Evolutionary conservation across 2,329 filamentous ascomycete genomes (phyloP).

Genomic region (Trichoderma breve): DNA sequence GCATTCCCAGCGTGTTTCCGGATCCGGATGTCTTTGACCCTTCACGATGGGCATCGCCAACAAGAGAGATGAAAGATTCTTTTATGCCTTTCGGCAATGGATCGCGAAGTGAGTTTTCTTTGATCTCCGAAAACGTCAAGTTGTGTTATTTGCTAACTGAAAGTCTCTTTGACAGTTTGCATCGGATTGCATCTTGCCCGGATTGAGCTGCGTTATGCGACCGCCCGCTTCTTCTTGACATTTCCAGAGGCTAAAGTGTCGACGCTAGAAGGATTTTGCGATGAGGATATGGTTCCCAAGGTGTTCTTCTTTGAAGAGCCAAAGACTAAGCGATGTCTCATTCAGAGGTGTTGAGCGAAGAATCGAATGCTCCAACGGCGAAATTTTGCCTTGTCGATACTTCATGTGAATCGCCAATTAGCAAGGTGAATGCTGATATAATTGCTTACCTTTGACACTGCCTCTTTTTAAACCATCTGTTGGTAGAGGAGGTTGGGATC

Average conservation of each 20-base stretch:
- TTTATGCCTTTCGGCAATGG: constrained; percentile 28
- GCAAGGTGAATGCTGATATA: not conserved
- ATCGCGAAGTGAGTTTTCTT: constrained; percentile 38
- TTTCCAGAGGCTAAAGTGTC: constrained; percentile 37
- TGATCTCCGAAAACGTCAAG: not conserved
- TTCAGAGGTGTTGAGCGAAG: not conserved
- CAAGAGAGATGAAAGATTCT: constrained; percentile 42
- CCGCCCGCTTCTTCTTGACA: constrained; percentile 49
- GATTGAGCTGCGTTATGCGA: constrained; percentile 52
- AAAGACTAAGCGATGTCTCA: constrained; percentile 29
- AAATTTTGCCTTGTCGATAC: not conserved
- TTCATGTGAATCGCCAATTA: not conserved
- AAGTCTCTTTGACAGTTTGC: constrained; percentile 36
- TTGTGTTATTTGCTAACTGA: constrained; percentile 25
- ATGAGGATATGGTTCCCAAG: constrained; percentile 34
- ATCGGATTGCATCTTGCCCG: constrained; percentile 56
- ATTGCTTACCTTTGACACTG: no score
- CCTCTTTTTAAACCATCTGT: not conserved
- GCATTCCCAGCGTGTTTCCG: not conserved
- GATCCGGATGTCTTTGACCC: constrained; percentile 3
- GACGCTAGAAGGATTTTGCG: constrained; percentile 31
- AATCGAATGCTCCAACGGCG: not conserved
- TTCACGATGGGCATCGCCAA: constrained; percentile 20
- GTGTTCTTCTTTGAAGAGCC: constrained; percentile 34
- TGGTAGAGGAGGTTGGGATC: fast-evolving